Evolutionary conservation across 495 filamentous ascomycete genomes (phyloP).

Genomic region (Xylaria castorea): DNA sequence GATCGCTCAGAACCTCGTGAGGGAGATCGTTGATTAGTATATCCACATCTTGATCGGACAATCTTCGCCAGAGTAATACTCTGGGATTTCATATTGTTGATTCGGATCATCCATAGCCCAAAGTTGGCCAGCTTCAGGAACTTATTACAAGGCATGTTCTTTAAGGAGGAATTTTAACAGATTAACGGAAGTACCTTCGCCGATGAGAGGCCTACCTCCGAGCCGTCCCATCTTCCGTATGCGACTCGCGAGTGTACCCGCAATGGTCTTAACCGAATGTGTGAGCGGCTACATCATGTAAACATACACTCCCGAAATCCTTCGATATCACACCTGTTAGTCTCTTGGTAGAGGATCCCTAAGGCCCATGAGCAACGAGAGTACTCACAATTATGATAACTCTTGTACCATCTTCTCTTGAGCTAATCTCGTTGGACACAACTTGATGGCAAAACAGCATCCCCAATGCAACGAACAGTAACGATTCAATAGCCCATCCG

Average conservation of each 20-base stretch:
- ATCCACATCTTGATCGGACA: too few relatives aligned
- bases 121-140: background rate
- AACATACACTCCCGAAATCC: slow-evolving; percentile 5
- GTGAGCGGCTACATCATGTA: background rate
- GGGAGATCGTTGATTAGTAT: too few relatives aligned
- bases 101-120: background rate
- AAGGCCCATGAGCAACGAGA: background rate
- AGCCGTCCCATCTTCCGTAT: background rate
- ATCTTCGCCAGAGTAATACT: background rate
- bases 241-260: slow-evolving; percentile 3
- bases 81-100: slow-evolving; percentile 7
- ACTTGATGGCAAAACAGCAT: background rate
- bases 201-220: background rate
- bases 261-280: background rate
- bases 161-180: background rate
- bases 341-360: too few relatives aligned
- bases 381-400: background rate
- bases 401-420: background rate
- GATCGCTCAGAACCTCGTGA: too few relatives aligned
- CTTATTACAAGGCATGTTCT: background rate
- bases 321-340: background rate
- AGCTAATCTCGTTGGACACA: background rate
- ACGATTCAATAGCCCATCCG: background rate
- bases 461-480: background rate
- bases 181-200: background rate